Percentiles rank a stretch among this genome's conserved stretches.
phyloP scores from a whole-genome alignment of 2,329 filamentous ascomycete genomes.

The Fusarium camptoceras region DNA sequence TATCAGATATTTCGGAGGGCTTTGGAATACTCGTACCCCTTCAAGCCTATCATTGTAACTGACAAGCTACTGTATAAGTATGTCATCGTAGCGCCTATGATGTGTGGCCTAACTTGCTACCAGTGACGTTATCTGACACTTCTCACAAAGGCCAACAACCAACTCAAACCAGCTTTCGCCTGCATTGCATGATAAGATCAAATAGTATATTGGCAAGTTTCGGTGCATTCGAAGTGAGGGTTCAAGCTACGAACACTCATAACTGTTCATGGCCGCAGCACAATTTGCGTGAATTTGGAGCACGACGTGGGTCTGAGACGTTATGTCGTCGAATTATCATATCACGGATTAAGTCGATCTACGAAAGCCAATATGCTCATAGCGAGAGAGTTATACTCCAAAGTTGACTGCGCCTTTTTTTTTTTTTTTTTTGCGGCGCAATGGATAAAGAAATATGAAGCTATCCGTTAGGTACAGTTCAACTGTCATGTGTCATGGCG shows the following conservation, averaged over 20 bases:
- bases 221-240: neutral
- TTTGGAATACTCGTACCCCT: no score
- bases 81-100: neutral
- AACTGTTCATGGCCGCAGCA: neutral
- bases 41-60: no score
- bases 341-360: neutral
- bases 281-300: neutral
- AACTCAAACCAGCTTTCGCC: neutral
- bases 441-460: neutral
- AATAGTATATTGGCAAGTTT: neutral
- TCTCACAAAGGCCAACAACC: neutral
- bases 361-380: neutral
- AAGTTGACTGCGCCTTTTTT: neutral
- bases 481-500: slow-evolving; percentile 11
- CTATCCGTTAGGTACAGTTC: neutral
- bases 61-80: neutral
- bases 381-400: neutral
- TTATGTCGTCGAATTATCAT: neutral
- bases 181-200: neutral
- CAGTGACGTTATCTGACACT: neutral
- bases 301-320: neutral
- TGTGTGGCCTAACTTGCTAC: neutral
- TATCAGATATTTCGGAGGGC: no score
- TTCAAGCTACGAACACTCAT: neutral
- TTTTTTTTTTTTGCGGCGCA: neutral